Evolutionary conservation across 768 basidiomycete species (phyloP), one percentile per base, ranked within the genome.

Genomic region (Termitomyces sp.): DNA sequence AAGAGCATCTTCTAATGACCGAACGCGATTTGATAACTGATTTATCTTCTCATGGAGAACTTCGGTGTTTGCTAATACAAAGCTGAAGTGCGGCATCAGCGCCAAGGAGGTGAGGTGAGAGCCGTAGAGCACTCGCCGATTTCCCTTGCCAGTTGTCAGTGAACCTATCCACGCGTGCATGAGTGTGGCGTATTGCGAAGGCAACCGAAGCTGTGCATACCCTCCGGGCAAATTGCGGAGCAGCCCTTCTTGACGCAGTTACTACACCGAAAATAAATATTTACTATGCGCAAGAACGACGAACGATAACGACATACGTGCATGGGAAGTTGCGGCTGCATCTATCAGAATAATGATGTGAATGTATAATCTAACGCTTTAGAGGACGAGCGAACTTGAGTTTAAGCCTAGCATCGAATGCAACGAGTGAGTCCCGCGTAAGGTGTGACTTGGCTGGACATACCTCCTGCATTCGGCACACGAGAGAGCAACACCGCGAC

Each of bases 401-500:
- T 72, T 89, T 89, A 61, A 89, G 76, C 66, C 87, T 89, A 67
- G 38, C 63, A 43, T 59, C 63, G 60, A 61, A 57, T 57, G 54
- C 52, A 59, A 67, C 46, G 56, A 56, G 61, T 60, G 49, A 57
- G 57, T 31, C 40, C 48, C 51, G 66, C 56, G 52, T 58, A 56
- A 29, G 61, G 63, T 61, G 52, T 66, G 54, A 45, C 15, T 58
- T 61, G 43, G 5, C 57, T 61, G 43, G 9, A 59, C 73, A 59
- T 59, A 86, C 86, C 87, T 81, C 68, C 87, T 78, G 74, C 87
- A 89, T 72, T 89, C 87, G 7, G 86, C 86, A 72, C 87, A 89
- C 1, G 84, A 86, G 11, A 86, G 74, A 29, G 84, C 81, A 12
- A 81, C 78, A 32, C 81, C 83, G 64, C 77, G 81, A 69, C 80